These are phyloP conservation scores for Cetraspora pellucida DNA, from an alignment of 192 early-diverging fungal species.

Conservation along the genomic window DNA sequence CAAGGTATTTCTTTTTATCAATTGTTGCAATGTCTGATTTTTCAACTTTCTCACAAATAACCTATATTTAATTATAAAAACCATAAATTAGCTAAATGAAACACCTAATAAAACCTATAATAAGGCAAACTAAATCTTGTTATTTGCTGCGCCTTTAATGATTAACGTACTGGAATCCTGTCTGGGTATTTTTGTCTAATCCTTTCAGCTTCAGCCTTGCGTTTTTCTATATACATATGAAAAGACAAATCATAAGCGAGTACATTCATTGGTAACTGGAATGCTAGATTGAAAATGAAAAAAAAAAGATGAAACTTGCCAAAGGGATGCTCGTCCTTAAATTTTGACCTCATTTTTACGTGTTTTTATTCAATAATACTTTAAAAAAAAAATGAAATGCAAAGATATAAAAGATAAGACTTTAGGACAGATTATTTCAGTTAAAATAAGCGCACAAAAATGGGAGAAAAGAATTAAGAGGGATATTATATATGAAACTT, in stretches of 20 bases:
- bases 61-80: slow-evolving; percentile 32
- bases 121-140: neutral
- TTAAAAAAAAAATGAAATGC: too few relatives aligned
- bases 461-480: too few relatives aligned
- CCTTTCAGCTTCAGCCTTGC: slow-evolving; percentile 93
- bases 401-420: too few relatives aligned
- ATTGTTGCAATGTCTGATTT: slow-evolving; percentile 95
- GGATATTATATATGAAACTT: too few relatives aligned
- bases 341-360: slow-evolving; percentile 64
- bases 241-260: neutral
- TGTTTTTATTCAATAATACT: too few relatives aligned
- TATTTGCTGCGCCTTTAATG: neutral
- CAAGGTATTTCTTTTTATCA: slow-evolving; percentile 99
- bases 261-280: neutral
- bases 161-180: slow-evolving; percentile 68
- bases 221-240: slow-evolving; percentile 71
- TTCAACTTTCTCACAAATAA: slow-evolving; percentile 95
- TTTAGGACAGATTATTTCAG: too few relatives aligned
- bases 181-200: slow-evolving; percentile 97
- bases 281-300: too few relatives aligned
- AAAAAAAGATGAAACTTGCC: slow-evolving; percentile 56
- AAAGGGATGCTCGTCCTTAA: slow-evolving; percentile 96
- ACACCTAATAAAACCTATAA: neutral
- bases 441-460: too few relatives aligned
- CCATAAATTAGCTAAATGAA: neutral